Base-by-base conservation (phyloP, 2,329 filamentous ascomycete genomes). In the Aspergillus texensis region DNA sequence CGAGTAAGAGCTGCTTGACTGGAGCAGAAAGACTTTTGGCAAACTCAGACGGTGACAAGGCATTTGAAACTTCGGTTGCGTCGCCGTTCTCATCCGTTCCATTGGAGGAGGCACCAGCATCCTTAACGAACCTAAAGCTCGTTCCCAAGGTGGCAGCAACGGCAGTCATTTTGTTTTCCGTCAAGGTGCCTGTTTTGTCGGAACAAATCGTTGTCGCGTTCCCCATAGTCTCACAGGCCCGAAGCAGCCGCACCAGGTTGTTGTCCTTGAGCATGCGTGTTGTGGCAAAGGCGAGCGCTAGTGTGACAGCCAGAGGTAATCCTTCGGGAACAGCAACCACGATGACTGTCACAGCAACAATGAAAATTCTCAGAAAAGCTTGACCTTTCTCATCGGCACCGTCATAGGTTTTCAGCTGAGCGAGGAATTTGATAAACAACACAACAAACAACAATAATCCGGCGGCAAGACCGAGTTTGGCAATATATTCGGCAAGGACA, bases 391-490 rank as follows among this genome's bases (percentile, higher is more conserved):
- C 80, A 3, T 84, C 78, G 2, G 78, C 77, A 12, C 75, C 75
- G 3, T 75, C 70, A 28, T 85, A 88, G 26, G 78, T 71, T 3
- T 85, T 84, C 8, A 93, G 82, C 21, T 84, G 78, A 34, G 85
- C 90, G 26, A 91, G 77, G 73, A 93, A 94, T 70, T 92, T 90
- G 81, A 94, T 93, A 71, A 94, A 87, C 9, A 93, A 81, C 8
- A 93, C 90, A 57, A 93, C 80, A 72, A 94, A 94, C n/a, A 94
- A 83, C 11, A 94, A 78, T 19, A 92, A 79, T 60, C 91, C 91
- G 54, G 91, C 89, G 64, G 86, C 86, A 68, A 89, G 87, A 78
- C 89, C 89, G 48, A 91, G 83, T 72, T 91, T 91, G n/a, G 89
- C 89, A 70, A 94, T 93, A 71, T 93, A 91, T 70, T 92, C 91